phyloP scores from a whole-genome alignment of 192 early-diverging fungal species.

The Coemansia sp. region DNA sequence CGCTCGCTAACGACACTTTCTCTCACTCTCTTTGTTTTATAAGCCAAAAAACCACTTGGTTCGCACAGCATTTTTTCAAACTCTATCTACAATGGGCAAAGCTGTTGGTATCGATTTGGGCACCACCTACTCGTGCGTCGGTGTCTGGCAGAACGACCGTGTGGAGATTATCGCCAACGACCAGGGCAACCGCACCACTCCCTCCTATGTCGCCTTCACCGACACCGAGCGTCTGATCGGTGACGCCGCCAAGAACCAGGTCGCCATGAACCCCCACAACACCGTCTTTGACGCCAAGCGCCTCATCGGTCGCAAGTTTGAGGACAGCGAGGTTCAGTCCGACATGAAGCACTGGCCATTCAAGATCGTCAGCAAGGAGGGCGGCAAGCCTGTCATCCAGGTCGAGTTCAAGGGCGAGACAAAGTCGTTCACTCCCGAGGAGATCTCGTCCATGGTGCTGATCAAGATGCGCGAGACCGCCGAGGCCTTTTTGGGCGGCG shows the following conservation, averaged over 20 bases:
- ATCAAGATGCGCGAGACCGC: conserved; percentile 99
- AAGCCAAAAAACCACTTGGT: conserved; percentile 1
- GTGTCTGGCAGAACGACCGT: conserved; percentile 70
- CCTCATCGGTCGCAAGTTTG: conserved; percentile 93
- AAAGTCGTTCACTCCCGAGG: conserved; percentile 94
- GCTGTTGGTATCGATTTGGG: conserved; percentile 64
- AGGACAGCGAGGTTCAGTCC: conserved; percentile 89
- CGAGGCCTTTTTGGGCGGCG: conserved; percentile 83
- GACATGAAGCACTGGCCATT: conserved; percentile 99
- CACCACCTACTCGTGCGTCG: conserved; percentile 61
- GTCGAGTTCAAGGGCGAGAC: conserved; percentile 95
- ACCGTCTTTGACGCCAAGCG: conserved; percentile 99
- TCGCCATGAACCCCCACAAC: conserved; percentile 97
- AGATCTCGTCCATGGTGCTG: conserved; percentile 97
- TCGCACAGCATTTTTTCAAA: conserved; percentile 9
- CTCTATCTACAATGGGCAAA: conserved; percentile 36
- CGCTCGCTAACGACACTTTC: neutral
- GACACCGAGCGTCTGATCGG: conserved; percentile 98
- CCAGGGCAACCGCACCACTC: conserved; percentile 98
- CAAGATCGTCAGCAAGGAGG: conserved; percentile 84
- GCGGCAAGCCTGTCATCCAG: conserved; percentile 84
- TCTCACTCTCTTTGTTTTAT: too few species aligned
- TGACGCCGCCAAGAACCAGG: conserved; percentile 99
- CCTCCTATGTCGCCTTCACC: conserved; percentile 95
- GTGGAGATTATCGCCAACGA: conserved; percentile 99